phyloP scores from a whole-genome alignment of 192 early-diverging fungal species.

The Coemansia sp. region DNA sequence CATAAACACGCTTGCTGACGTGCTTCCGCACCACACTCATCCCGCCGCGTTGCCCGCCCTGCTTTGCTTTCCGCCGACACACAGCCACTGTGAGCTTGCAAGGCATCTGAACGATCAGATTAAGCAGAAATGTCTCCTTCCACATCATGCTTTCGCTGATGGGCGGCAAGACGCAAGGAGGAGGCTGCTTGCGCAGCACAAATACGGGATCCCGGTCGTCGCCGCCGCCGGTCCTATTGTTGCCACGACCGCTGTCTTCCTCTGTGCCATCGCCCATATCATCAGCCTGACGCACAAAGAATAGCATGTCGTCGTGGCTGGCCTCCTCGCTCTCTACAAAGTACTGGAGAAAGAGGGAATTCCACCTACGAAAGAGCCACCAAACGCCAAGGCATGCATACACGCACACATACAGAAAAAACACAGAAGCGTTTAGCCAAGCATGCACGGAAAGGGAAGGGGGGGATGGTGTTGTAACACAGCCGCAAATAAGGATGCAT shows the following conservation, averaged over 20 bases:
- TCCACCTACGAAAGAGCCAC: constrained; percentile 40
- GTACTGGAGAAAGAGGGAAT: constrained; percentile 57
- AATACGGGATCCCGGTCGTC: constrained; percentile 71
- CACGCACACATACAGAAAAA: constrained; percentile 2
- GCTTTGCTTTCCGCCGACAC: constrained; percentile 63
- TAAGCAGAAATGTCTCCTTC: constrained; percentile 91
- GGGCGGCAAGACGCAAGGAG: constrained; percentile 59
- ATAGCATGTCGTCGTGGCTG: constrained; percentile 81
- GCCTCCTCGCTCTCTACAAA: constrained; percentile 70
- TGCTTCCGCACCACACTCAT: constrained; percentile 78
- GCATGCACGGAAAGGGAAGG: not conserved
- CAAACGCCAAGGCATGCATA: not conserved
- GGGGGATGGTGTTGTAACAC: not conserved
- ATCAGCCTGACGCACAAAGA: constrained; percentile 70
- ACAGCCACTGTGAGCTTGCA: constrained; percentile 90
- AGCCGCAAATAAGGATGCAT: not conserved
- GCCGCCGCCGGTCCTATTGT: not conserved
- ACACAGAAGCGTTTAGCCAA: not conserved
- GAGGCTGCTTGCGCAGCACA: constrained; percentile 73
- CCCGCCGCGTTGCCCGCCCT: constrained; percentile 52
- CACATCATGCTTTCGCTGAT: constrained; percentile 77
- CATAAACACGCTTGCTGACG: constrained; percentile 74
- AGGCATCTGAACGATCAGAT: constrained; percentile 86
- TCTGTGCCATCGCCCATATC: constrained; percentile 16
- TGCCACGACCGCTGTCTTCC: constrained; percentile 6